phyloP scores from a whole-genome alignment of 2,329 filamentous ascomycete species.

The Aspergillus carbonarius region DNA sequence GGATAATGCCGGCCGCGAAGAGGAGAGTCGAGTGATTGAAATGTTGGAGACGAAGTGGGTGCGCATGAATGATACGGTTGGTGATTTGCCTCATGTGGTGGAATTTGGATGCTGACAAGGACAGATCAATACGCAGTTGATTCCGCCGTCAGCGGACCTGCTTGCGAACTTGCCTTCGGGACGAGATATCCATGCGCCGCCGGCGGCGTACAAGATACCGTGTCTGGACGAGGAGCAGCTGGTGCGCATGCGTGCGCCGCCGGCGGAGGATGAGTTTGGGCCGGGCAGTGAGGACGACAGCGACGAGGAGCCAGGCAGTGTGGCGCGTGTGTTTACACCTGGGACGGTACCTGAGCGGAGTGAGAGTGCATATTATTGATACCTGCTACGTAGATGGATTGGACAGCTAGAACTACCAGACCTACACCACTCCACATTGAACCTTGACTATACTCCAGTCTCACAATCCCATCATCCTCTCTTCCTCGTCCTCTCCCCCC shows the following conservation, averaged over 20 bases:
- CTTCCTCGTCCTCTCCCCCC: background rate
- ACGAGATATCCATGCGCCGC: conserved; percentile 71
- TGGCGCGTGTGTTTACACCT: conserved; percentile 23
- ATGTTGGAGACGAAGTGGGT: conserved; percentile 88
- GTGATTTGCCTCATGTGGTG: background rate
- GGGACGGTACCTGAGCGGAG: conserved; percentile 38
- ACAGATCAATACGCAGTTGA: conserved; percentile 74
- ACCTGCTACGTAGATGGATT: background rate
- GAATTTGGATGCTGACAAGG: conserved; percentile 4
- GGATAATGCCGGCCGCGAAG: conserved; percentile 76
- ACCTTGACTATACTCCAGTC: too few species aligned
- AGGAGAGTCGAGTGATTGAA: conserved; percentile 81
- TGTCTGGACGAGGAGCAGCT: conserved; percentile 65
- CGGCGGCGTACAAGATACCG: conserved; percentile 67
- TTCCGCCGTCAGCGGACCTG: conserved; percentile 71
- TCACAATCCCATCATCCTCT: background rate
- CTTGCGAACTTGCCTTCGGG: conserved; percentile 81
- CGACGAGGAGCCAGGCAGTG: conserved; percentile 32
- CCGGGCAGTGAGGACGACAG: conserved; percentile 47
- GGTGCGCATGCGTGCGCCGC: conserved; percentile 56
- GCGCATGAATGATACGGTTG: conserved; percentile 81
- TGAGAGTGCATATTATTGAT: conserved; percentile 36
- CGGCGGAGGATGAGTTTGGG: conserved; percentile 48
- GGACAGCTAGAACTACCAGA: background rate
- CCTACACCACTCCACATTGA: too few species aligned